phyloP scores from a whole-genome alignment of 2,329 filamentous ascomycete genomes.

The Incumbomyces lentus region DNA sequence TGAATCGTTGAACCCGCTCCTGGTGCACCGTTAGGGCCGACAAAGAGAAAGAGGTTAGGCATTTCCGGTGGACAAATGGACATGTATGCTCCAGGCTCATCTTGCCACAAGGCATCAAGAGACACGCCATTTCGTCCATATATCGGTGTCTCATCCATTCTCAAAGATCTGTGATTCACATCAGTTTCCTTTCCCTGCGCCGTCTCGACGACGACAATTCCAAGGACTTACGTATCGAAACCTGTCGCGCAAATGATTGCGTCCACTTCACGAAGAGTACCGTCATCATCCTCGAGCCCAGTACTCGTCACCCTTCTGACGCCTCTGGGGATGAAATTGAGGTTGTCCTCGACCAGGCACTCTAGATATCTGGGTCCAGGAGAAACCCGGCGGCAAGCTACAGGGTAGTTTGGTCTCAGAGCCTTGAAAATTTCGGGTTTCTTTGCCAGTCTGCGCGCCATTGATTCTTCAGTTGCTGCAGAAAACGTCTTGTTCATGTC shows the following conservation, averaged over 20 bases:
- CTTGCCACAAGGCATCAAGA: constrained; percentile 21
- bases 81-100: constrained; percentile 26
- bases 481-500: constrained; percentile 10
- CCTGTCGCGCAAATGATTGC: constrained; percentile 31
- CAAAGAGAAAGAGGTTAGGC: constrained; percentile 26
- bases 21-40: constrained; percentile 25
- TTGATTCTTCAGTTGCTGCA: constrained; percentile 11
- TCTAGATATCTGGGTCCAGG: constrained; percentile 44
- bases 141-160: constrained; percentile 13
- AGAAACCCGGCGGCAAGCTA: constrained; percentile 39
- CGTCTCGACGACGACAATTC: constrained; percentile 26
- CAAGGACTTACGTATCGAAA: constrained; percentile 27
- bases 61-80: constrained; percentile 24
- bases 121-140: constrained; percentile 22
- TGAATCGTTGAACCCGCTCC: constrained; percentile 21
- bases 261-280: constrained; percentile 26
- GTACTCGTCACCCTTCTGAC: constrained; percentile 46
- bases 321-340: constrained; percentile 30
- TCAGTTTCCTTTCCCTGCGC: constrained; percentile 35
- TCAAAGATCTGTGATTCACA: constrained; percentile 16
- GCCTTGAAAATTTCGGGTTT: constrained; percentile 14
- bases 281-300: constrained; percentile 33
- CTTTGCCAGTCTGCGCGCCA: constrained; percentile 17
- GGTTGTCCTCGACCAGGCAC: constrained; percentile 33
- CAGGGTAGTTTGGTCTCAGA: constrained; percentile 20